Conservation (phyloP, 441 rosid genomes). For the Euphorbia corollata region DNA sequence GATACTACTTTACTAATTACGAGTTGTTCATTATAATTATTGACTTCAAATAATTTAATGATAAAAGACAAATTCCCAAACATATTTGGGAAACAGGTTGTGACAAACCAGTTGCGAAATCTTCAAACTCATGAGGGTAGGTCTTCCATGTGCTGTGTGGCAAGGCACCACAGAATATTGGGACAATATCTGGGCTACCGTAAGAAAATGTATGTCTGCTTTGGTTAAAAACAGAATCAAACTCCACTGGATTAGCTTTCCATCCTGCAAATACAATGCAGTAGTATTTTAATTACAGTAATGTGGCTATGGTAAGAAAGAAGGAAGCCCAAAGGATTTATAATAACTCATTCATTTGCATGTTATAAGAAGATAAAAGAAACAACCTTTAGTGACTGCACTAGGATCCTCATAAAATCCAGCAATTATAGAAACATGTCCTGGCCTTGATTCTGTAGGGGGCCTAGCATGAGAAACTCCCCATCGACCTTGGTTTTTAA, state of each 20-base stretch:
- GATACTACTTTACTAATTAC: background rate
- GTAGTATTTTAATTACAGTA: background rate
- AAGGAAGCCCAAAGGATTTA: background rate
- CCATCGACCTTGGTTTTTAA: constrained; percentile 78
- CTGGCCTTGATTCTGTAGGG: constrained; percentile 95
- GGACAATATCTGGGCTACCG: constrained; percentile 95
- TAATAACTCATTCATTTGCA: background rate
- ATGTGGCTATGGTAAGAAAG: constrained; percentile 4
- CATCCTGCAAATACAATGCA: constrained; percentile 54
- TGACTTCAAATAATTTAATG: background rate
- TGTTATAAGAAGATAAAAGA: background rate
- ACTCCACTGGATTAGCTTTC: constrained; percentile 98
- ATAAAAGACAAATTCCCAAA: constrained; percentile 5
- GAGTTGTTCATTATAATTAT: background rate
- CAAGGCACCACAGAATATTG: constrained; percentile 83
- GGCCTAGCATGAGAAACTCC: constrained; percentile 99
- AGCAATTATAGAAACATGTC: constrained; percentile 91
- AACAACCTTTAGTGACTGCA: constrained; percentile 85
- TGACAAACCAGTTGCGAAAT: constrained; percentile 83
- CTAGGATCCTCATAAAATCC: constrained; percentile 98
- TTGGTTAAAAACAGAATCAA: constrained; percentile 87
- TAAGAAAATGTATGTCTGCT: constrained; percentile 76
- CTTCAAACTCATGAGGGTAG: constrained; percentile 91
- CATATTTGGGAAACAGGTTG: constrained; percentile 12
- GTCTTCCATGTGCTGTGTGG: constrained; percentile 79